Evolutionary conservation across 1,139 yeast species (phyloP).

Genomic region (Ashbya aceris): DNA sequence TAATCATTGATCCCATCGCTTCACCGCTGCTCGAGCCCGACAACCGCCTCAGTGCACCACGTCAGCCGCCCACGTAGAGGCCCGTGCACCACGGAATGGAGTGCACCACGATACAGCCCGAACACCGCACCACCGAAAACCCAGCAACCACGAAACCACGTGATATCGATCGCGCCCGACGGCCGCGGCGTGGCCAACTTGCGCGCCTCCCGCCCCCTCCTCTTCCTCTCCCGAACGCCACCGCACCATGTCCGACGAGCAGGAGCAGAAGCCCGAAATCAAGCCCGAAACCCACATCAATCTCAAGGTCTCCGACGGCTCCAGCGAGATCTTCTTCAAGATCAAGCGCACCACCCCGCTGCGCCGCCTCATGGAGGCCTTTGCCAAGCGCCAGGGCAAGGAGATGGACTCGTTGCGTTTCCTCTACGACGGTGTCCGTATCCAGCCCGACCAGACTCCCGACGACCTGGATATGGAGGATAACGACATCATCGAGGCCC

Average conservation of each 20-base stretch:
- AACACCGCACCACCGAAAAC: too few species aligned
- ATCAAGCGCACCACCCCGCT: constrained; percentile 88
- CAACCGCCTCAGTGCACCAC: too few species aligned
- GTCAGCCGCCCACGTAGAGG: too few species aligned
- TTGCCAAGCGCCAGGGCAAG: constrained; percentile 96
- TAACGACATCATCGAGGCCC: constrained; percentile 97
- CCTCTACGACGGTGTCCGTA: constrained; percentile 86
- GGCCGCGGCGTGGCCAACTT: too few species aligned
- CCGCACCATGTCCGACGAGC: constrained; percentile 17
- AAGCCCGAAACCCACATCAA: constrained; percentile 71
- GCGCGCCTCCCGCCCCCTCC: too few species aligned
- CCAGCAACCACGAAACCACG: too few species aligned
- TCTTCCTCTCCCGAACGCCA: neutral
- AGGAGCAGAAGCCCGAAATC: constrained; percentile 45
- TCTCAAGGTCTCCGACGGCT: constrained; percentile 87
- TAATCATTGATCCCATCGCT: too few species aligned
- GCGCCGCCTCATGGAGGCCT: constrained; percentile 94
- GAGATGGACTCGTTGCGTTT: constrained; percentile 75
- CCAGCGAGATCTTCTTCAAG: constrained; percentile 90
- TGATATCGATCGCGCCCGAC: too few species aligned
- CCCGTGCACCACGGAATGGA: too few species aligned
- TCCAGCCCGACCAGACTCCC: constrained; percentile 83
- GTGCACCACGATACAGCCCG: too few species aligned
- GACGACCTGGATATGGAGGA: constrained; percentile 87
- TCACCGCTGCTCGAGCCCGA: too few species aligned